Base-by-base conservation (phyloP, 2,329 filamentous ascomycete species). In the Penicillium sp. region DNA sequence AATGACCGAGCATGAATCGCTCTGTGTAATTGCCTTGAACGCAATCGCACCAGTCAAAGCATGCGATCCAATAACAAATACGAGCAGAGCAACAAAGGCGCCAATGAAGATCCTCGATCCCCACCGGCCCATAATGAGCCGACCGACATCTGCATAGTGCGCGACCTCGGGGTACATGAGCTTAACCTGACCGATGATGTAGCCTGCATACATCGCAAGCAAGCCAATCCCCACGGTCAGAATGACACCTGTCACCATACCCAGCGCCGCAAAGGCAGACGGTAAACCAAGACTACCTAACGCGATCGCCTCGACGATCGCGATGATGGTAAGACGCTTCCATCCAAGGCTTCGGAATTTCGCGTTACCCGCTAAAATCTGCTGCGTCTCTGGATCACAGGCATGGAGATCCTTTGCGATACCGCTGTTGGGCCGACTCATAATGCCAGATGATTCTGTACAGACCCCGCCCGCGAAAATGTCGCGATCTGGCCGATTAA, bases 161-260 rank as follows among this genome's bases (percentile, higher is more conserved):
- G 35, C 43, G 41, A 60, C 29, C 15, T 57, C 42, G 7, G 58
- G 58, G 25, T 56, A 60, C 47, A 44, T 53, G 11, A 60, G 48
- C 27, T 60, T 60, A 14, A 57, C 55, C 14, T 55, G 46, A 3
- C 58, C 58, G 22, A 60, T 49, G 4, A 53, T 54, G 22, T 58
- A 56, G 23, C 55, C 53, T 18, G 54, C 54, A 43, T 76, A 75
- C 51, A 74, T 75, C 42, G 74, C 73, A 33, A 75, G 57, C 37
- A 71, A 52, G 11, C 69, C 69, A 4, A 72, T 52, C 26, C 75
- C 73, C 3, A 79, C 63, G 15, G 67, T 70, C 59, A 74, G 57
- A 55, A 78, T 72, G 18, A 77, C 69, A 52, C 77, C 76, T 7
- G 70, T 69, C 9, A 78, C 70, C 73, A 78, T 77, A 37, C 77